Evolutionary conservation across 345 rosid genomes (phyloP).

Genomic region (Eucalyptus curtisii): DNA sequence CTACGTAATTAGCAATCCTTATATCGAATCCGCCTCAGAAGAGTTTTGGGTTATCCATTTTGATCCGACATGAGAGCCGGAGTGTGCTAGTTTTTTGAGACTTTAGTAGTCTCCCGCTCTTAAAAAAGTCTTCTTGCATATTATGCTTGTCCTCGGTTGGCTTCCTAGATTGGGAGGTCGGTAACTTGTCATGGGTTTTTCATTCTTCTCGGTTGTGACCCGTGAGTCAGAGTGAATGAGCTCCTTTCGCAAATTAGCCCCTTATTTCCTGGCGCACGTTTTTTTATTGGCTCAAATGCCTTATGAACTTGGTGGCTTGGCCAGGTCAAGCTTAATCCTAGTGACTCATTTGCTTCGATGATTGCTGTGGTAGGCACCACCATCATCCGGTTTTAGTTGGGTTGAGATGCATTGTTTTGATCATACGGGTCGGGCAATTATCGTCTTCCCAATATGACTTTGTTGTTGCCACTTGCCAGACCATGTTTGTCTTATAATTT

Average conservation of each 20-base stretch:
- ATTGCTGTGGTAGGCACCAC: background rate
- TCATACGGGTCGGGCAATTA: background rate
- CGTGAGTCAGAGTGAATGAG: background rate
- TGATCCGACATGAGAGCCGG: background rate
- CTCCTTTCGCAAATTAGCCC: background rate
- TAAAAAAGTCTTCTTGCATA: background rate
- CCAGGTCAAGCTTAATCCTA: background rate
- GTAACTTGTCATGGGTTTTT: background rate
- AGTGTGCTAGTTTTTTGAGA: background rate
- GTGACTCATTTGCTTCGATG: background rate
- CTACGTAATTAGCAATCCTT: rapidly evolving
- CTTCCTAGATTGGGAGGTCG: background rate
- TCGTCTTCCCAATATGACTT: background rate
- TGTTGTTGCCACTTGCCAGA: background rate
- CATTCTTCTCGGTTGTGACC: background rate
- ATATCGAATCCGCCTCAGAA: background rate
- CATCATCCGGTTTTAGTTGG: background rate
- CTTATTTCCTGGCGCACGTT: background rate
- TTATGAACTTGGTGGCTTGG: background rate
- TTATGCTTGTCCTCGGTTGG: background rate
- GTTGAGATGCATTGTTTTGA: background rate
- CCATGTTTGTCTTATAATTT: background rate
- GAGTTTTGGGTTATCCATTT: background rate
- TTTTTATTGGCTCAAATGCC: background rate
- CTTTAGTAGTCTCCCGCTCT: background rate